Evolutionary conservation across 345 rosid genomes (phyloP).

Genomic region (Sisymbrium irio): DNA sequence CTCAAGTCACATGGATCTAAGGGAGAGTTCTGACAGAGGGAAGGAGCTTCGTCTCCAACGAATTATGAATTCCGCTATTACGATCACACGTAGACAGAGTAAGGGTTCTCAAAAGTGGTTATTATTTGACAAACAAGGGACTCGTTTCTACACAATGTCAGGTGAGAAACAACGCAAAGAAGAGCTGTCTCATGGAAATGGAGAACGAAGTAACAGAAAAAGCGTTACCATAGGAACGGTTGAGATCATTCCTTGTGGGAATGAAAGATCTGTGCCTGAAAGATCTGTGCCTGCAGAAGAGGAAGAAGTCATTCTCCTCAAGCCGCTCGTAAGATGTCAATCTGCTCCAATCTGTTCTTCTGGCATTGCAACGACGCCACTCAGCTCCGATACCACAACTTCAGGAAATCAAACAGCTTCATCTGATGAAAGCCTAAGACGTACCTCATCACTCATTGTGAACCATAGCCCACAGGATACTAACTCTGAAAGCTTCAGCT

Average conservation of each 20-base stretch:
- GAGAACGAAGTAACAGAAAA: not conserved
- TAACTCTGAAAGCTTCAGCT: slow-evolving; percentile 44
- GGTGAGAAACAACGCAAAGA: slow-evolving; percentile 26
- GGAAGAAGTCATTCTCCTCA: slow-evolving; percentile 93
- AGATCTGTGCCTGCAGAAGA: slow-evolving; percentile 60
- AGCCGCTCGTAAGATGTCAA: slow-evolving; percentile 81
- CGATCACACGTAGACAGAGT: slow-evolving; percentile 51
- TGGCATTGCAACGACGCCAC: slow-evolving; percentile 27
- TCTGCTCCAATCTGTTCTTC: slow-evolving; percentile 67
- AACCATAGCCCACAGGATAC: slow-evolving; percentile 48
- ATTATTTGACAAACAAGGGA: slow-evolving; percentile 39
- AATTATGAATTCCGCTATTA: slow-evolving; percentile 49
- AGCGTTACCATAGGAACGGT: slow-evolving; percentile 14
- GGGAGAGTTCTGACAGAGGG: slow-evolving; percentile 46
- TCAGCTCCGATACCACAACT: slow-evolving; percentile 30
- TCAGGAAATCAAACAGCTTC: slow-evolving; percentile 36
- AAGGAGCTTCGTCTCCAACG: slow-evolving; percentile 53
- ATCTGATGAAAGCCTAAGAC: slow-evolving; percentile 73
- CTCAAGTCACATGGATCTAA: slow-evolving; percentile 43
- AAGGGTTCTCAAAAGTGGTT: slow-evolving; percentile 54
- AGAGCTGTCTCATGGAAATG: slow-evolving; percentile 30
- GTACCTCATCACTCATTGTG: slow-evolving; percentile 61
- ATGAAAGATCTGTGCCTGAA: slow-evolving; percentile 40
- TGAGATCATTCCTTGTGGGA: slow-evolving; percentile 26
- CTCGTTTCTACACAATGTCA: slow-evolving; percentile 34